Percentiles rank a stretch among this genome's conserved stretches.
Conservation (phyloP, 2,329 filamentous ascomycete genomes). For the Tolypocladium inflatum region DNA sequence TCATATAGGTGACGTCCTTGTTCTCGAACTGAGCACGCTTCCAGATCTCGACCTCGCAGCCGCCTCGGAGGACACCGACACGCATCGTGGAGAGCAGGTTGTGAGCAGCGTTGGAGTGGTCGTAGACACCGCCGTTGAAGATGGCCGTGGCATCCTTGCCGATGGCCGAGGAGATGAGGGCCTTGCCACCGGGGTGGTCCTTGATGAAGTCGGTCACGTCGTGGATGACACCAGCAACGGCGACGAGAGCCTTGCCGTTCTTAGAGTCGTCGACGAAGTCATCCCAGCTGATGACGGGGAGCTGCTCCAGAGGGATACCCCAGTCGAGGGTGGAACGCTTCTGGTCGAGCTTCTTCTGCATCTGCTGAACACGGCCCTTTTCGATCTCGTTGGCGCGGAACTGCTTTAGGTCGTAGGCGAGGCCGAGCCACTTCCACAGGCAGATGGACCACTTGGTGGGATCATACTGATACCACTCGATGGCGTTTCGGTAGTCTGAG, state of each 20-base stretch:
- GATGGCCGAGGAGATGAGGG: slow-evolving; percentile 71
- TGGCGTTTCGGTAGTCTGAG: slow-evolving; percentile 86
- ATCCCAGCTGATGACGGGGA: slow-evolving; percentile 80
- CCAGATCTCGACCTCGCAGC: slow-evolving; percentile 88
- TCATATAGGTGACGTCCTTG: slow-evolving; percentile 72
- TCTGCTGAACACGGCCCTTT: slow-evolving; percentile 80
- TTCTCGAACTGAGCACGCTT: slow-evolving; percentile 77
- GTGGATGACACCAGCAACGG: slow-evolving; percentile 77
- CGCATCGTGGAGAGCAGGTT: slow-evolving; percentile 84
- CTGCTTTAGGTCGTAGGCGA: slow-evolving; percentile 81
- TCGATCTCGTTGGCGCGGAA: slow-evolving; percentile 90
- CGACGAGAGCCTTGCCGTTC: slow-evolving; percentile 65
- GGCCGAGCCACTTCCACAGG: slow-evolving; percentile 72
- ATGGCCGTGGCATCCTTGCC: slow-evolving; percentile 85
- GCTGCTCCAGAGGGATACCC: slow-evolving; percentile 76
- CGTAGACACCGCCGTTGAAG: slow-evolving; percentile 87
- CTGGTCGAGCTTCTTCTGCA: slow-evolving; percentile 88
- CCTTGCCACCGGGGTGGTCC: slow-evolving; percentile 84
- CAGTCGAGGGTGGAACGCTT: slow-evolving; percentile 76
- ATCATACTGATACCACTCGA: slow-evolving; percentile 85
- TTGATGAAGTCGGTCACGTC: slow-evolving; percentile 79
- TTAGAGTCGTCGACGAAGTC: slow-evolving; percentile 72
- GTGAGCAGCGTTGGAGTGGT: slow-evolving; percentile 83
- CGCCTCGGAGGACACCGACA: slow-evolving; percentile 76
- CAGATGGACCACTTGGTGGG: slow-evolving; percentile 87